phyloP scores from a whole-genome alignment of 164 flowering plant species.

The Amborella trichopoda region DNA sequence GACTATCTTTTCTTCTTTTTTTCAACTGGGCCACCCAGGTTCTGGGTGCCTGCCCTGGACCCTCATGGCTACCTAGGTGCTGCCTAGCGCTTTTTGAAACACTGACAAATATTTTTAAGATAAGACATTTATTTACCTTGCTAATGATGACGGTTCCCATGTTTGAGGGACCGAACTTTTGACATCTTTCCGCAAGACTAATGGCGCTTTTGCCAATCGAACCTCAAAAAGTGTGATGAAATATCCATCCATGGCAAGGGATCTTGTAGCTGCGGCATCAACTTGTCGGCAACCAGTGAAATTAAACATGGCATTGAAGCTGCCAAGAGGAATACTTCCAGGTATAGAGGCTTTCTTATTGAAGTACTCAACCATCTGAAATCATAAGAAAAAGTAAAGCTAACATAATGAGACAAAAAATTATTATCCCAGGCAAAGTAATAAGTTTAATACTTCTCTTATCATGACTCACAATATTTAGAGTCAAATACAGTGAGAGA shows the following conservation, averaged over 20 bases:
- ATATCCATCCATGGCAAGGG: constrained; percentile 87
- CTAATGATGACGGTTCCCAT: constrained; percentile 92
- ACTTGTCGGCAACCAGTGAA: constrained; percentile 81
- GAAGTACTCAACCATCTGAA: constrained; percentile 83
- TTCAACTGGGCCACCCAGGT: too few species aligned
- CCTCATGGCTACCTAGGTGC: too few species aligned
- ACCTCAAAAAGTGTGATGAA: constrained; percentile 48
- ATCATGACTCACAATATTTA: too few species aligned
- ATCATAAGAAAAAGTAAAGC: too few species aligned
- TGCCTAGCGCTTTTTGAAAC: too few species aligned
- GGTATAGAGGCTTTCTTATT: constrained; percentile 53
- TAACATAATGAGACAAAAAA: too few species aligned
- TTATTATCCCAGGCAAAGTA: too few species aligned
- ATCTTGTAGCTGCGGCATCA: constrained; percentile 80
- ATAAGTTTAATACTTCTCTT: too few species aligned
- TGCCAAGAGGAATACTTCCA: constrained; percentile 73
- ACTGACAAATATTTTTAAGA: too few species aligned
- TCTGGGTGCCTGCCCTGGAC: too few species aligned
- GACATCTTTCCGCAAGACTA: constrained; percentile 61
- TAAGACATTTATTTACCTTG: constrained; percentile 56
- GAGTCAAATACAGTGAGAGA: too few species aligned
- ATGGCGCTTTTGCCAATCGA: constrained; percentile 26
- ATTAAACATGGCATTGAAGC: constrained; percentile 95
- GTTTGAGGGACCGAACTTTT: constrained; percentile 71
- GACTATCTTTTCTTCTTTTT: too few species aligned